These are phyloP conservation scores for Aplosporella prunicola DNA, from an alignment of 2,329 filamentous ascomycete genomes.

Conservation along the genomic window DNA sequence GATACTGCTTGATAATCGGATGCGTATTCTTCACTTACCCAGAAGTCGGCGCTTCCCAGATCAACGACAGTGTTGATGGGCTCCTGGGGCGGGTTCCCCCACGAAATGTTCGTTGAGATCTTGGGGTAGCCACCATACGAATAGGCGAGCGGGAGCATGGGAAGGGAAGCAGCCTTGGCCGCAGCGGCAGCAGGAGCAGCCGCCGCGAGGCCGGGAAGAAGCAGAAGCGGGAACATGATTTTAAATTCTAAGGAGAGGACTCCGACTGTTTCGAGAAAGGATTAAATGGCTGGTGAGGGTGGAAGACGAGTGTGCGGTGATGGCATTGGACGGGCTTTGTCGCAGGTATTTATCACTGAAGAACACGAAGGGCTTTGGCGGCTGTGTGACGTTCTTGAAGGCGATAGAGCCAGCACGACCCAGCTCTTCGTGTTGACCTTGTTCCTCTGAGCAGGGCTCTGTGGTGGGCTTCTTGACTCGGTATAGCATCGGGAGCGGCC, in stretches of 20 bases:
- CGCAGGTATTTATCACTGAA: too few relatives aligned
- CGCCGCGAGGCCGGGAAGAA: constrained; percentile 4
- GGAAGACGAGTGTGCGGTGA: background rate
- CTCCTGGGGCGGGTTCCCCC: constrained; percentile 9
- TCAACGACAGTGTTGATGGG: constrained; percentile 11
- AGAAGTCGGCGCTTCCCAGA: constrained; percentile 11
- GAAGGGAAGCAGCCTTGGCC: background rate
- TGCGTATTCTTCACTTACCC: constrained; percentile 1
- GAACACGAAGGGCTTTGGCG: too few relatives aligned
- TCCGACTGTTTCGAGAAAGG: background rate
- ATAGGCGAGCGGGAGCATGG: constrained; percentile 5
- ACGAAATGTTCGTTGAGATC: constrained; percentile 10
- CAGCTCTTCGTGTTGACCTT: constrained; percentile 4
- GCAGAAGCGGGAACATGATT: constrained; percentile 4
- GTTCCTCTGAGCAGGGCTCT: constrained; percentile 1
- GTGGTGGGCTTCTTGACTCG: too few relatives aligned
- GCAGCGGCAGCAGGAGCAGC: constrained; percentile 3
- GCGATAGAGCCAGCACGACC: background rate
- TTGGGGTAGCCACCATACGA: constrained; percentile 13
- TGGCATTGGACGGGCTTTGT: too few relatives aligned
- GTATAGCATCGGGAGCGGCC: too few relatives aligned
- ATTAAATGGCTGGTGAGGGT: background rate
- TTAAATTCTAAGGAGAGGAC: background rate
- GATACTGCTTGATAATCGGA: background rate
- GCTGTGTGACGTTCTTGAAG: background rate